A percentile compares a stretch with the other conserved stretches of the same genome.
These are phyloP conservation scores for Aleurites moluccanus DNA, from an alignment of 441 rosid species.

Conservation along the genomic window DNA sequence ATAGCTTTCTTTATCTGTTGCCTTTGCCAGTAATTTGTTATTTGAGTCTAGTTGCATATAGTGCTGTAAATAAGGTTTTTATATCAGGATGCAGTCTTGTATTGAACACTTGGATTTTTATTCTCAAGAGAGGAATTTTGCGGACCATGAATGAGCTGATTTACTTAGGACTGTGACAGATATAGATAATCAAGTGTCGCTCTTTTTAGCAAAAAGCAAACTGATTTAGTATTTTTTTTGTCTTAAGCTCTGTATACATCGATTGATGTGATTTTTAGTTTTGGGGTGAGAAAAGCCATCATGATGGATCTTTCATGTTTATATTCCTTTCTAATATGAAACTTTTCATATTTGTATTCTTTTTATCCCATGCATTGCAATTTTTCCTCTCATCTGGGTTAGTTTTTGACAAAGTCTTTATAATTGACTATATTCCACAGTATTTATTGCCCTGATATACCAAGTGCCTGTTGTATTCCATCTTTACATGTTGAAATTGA, in stretches of 20 bases:
- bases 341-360: too few species aligned
- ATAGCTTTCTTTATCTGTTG: background rate
- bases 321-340: background rate
- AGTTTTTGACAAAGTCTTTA: background rate
- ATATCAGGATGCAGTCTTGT: background rate
- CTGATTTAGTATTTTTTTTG: too few species aligned
- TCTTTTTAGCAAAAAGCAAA: too few species aligned
- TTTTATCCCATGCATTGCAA: background rate
- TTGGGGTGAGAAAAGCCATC: background rate
- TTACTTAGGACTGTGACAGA: too few species aligned
- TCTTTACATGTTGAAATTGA: background rate
- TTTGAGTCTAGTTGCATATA: slow-evolving; percentile 8
- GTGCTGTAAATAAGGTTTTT: background rate
- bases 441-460: background rate
- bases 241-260: background rate
- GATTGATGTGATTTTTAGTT: background rate
- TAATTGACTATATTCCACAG: background rate
- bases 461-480: background rate
- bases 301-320: too few species aligned
- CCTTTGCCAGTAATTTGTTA: background rate
- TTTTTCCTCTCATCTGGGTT: background rate
- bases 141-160: too few species aligned
- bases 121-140: too few species aligned
- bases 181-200: too few species aligned
- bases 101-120: too few species aligned